These are phyloP conservation scores for Handroanthus guayacan DNA, from an alignment of 257 asterid species.

Conservation along the genomic window DNA sequence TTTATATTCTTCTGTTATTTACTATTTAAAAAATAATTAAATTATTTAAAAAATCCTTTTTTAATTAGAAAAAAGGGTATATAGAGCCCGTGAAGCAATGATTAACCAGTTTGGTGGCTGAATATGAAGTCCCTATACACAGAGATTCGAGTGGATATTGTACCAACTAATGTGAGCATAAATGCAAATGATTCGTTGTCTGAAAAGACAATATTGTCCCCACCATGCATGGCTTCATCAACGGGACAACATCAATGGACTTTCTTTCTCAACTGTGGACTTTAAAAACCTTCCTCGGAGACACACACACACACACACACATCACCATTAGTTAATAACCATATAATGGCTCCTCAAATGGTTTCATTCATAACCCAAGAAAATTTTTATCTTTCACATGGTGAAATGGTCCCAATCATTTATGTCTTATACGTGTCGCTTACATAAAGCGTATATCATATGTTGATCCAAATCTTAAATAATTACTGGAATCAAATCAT, in stretches of 20 bases:
- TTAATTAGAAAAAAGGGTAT: no score
- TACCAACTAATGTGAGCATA: conserved; percentile 24
- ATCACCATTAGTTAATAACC: not conserved
- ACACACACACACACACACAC: not conserved
- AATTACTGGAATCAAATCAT: no score
- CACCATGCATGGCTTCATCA: conserved; percentile 33
- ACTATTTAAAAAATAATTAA: no score
- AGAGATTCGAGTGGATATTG: conserved; percentile 26
- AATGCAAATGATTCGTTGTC: conserved; percentile 40
- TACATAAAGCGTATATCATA: no score
- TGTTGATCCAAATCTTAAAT: not conserved
- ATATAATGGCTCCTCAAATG: not conserved
- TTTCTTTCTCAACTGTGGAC: not conserved
- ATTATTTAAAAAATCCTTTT: no score
- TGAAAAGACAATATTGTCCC: conserved; percentile 35
- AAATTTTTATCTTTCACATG: no score
- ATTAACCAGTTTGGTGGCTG: conserved; percentile 29
- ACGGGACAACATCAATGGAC: not conserved
- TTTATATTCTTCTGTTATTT: no score
- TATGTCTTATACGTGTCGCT: no score
- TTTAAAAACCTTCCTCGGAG: conserved; percentile 24
- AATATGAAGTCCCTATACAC: conserved; percentile 1
- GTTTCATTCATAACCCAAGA: not conserved
- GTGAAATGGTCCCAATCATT: no score
- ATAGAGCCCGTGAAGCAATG: conserved; percentile 25